Conservation (phyloP, 768 basidiomycete species). For the Symmetrospora coprosmae region DNA sequence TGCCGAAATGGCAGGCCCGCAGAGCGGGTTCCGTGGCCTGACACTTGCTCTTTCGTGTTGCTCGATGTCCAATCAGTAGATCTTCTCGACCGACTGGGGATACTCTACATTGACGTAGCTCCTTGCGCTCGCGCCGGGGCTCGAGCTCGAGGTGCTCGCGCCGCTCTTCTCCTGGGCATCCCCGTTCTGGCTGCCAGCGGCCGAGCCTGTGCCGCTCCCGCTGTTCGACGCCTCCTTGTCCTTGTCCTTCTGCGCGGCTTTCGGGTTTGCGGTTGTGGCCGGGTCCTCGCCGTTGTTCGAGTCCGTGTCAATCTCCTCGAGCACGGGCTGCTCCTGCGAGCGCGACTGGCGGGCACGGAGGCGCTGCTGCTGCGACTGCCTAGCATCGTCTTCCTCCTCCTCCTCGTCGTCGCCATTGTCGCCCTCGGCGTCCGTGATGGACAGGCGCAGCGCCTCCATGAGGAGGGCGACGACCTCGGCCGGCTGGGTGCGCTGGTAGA, state of each 20-base stretch:
- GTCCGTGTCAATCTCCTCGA: constrained; percentile 16
- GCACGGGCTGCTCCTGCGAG: too few species aligned
- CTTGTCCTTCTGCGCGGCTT: background rate
- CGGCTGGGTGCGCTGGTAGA: constrained; percentile 83
- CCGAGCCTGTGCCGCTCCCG: background rate
- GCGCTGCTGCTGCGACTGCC: too few species aligned
- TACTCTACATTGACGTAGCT: constrained; percentile 15
- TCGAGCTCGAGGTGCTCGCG: background rate
- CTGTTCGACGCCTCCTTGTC: background rate
- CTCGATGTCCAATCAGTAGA: too few species aligned
- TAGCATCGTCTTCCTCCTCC: background rate
- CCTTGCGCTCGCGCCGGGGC: constrained; percentile 2
- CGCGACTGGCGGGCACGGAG: too few species aligned
- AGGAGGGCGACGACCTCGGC: constrained; percentile 40
- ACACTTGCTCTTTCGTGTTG: too few species aligned
- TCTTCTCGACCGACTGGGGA: background rate
- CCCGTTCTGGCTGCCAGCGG: background rate
- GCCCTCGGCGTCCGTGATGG: background rate
- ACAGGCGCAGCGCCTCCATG: constrained; percentile 25
- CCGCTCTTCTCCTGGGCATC: background rate
- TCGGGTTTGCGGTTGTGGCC: too few species aligned
- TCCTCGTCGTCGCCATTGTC: background rate
- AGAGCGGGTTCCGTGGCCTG: too few species aligned
- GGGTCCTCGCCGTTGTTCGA: too few species aligned
- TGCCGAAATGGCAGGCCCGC: too few species aligned